A percentile compares a stretch with the other conserved stretches of the same genome.
These are phyloP conservation scores for Arachnomyces sp. DNA, from an alignment of 2,329 filamentous ascomycete genomes.

Conservation along the genomic window DNA sequence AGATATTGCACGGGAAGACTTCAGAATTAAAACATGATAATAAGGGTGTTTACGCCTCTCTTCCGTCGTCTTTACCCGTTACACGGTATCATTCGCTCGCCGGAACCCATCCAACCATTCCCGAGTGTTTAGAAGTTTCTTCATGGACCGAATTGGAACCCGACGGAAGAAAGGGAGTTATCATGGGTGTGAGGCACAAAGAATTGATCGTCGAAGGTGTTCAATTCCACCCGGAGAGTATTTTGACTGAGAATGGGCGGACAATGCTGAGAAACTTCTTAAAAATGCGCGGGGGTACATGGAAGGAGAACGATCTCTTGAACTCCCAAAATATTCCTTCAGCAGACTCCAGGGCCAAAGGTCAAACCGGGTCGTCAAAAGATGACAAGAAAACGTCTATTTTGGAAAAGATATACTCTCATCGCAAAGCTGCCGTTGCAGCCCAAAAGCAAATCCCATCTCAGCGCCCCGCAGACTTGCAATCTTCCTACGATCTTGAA, in stretches of 20 bases:
- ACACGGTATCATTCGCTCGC: constrained; percentile 96
- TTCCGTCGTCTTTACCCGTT: constrained; percentile 74
- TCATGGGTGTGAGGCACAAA: constrained; percentile 96
- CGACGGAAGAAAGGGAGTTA: constrained; percentile 70
- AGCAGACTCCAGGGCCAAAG: constrained; percentile 11
- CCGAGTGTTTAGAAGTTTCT: constrained; percentile 76
- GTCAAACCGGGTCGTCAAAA: constrained; percentile 19
- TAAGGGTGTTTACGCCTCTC: constrained; percentile 82
- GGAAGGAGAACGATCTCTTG: constrained; percentile 64
- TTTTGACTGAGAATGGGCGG: constrained; percentile 80
- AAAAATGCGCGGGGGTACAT: constrained; percentile 79
- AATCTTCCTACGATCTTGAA: constrained; percentile 77
- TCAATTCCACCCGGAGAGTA: constrained; percentile 97
- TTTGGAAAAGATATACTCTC: constrained; percentile 80
- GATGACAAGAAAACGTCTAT: constrained; percentile 68
- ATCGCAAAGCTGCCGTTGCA: constrained; percentile 66
- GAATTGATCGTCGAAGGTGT: constrained; percentile 87
- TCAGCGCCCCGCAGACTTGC: constrained; percentile 71
- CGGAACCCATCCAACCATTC: constrained; percentile 80
- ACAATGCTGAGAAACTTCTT: constrained; percentile 91
- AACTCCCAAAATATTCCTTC: constrained; percentile 17
- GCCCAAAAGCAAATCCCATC: constrained; percentile 81
- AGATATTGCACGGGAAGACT: constrained; percentile 96
- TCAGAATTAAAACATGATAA: constrained; percentile 81
- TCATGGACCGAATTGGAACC: constrained; percentile 74